Conservation (phyloP, 345 rosid species). For the Bruguiera sexangula region DNA sequence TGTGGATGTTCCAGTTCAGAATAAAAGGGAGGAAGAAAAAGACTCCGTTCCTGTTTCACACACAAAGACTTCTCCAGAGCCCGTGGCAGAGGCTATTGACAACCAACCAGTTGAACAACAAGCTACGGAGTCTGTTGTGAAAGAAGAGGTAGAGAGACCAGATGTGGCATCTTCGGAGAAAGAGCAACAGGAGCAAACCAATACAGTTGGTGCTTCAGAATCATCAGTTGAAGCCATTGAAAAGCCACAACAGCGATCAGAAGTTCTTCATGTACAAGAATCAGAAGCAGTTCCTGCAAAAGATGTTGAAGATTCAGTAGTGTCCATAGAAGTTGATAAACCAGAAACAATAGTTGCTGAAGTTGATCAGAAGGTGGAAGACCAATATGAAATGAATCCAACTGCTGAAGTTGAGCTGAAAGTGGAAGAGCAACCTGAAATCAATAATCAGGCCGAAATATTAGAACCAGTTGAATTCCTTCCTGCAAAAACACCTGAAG, state of each 20-base stretch:
- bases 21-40: conserved; percentile 1
- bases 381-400: no score
- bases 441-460: background rate
- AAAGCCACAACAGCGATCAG: background rate
- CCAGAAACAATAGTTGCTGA: background rate
- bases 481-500: conserved; percentile 2
- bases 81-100: background rate
- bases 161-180: background rate
- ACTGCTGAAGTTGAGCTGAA: background rate
- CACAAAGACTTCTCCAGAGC: background rate
- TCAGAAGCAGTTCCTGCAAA: background rate
- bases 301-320: background rate
- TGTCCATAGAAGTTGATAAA: conserved; percentile 6
- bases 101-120: conserved; percentile 3
- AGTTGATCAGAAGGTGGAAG: background rate
- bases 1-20: background rate
- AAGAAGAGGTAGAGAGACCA: conserved; percentile 4
- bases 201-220: background rate
- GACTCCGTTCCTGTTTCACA: conserved; percentile 1
- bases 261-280: background rate
- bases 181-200: background rate
- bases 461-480: background rate
- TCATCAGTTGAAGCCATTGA: background rate
- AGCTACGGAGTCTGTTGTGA: conserved; percentile 5
- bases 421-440: background rate